phyloP scores from a whole-genome alignment of 2,329 filamentous ascomycete genomes.

The Stemphylium lycopersici region DNA sequence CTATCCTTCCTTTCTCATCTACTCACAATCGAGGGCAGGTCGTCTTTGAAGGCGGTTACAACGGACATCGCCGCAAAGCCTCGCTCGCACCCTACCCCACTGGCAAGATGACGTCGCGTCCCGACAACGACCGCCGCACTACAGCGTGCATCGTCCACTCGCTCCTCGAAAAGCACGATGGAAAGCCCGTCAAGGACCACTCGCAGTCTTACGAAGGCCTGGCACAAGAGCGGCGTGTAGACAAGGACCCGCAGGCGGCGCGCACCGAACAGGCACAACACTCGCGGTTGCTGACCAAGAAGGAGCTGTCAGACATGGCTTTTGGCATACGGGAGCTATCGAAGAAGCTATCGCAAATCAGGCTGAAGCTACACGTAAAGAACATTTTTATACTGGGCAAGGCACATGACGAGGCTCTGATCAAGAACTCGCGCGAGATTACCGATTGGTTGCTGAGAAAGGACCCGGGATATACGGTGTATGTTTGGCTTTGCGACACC shows the following conservation, averaged over 20 bases:
- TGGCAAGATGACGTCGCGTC: slow-evolving; percentile 34
- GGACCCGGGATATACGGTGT: slow-evolving; percentile 77
- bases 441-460: slow-evolving; percentile 79
- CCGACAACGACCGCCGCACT: slow-evolving; percentile 44
- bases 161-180: slow-evolving; percentile 58
- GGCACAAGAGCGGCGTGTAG: slow-evolving; percentile 46
- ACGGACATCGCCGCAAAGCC: slow-evolving; percentile 63
- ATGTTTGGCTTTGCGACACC: slow-evolving; percentile 28
- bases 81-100: slow-evolving; percentile 58
- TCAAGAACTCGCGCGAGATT: slow-evolving; percentile 77
- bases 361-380: slow-evolving; percentile 79
- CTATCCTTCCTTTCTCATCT: not conserved
- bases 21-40: slow-evolving; percentile 52
- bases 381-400: slow-evolving; percentile 91
- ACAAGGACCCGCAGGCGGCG: slow-evolving; percentile 50
- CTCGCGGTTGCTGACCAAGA: slow-evolving; percentile 87
- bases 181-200: slow-evolving; percentile 29
- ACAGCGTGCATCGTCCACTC: slow-evolving; percentile 69
- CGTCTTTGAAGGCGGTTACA: slow-evolving; percentile 59
- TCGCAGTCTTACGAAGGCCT: slow-evolving; percentile 42
- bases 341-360: slow-evolving; percentile 81
- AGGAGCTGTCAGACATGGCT: slow-evolving; percentile 94
- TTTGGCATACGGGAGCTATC: slow-evolving; percentile 92
- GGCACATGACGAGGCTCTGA: slow-evolving; percentile 81
- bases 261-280: slow-evolving; percentile 52